These are phyloP conservation scores for Trichoderma cornu-damae DNA, from an alignment of 2,329 filamentous ascomycete species.

Conservation along the genomic window DNA sequence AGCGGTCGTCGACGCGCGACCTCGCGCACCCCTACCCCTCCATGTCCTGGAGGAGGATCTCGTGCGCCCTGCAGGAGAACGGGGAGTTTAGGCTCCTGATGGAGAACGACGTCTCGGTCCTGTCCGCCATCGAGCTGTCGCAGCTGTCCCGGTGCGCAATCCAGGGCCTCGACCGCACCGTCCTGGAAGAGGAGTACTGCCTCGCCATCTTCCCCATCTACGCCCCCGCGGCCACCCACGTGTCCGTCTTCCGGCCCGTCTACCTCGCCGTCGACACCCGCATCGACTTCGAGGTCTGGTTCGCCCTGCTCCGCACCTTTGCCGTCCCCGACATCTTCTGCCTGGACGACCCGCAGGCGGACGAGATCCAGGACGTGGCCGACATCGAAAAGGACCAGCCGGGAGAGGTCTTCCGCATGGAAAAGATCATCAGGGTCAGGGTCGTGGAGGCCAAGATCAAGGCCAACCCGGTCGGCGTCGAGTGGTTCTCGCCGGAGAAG, in stretches of 20 bases:
- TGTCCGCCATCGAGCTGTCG: constrained; percentile 80
- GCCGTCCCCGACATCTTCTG: constrained; percentile 88
- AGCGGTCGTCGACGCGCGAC: constrained; percentile 54
- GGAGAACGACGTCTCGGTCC: constrained; percentile 73
- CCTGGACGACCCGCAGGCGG: constrained; percentile 41
- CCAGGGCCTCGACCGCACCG: constrained; percentile 83
- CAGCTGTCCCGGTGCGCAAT: constrained; percentile 86
- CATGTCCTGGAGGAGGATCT: constrained; percentile 79
- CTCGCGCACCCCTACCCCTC: constrained; percentile 45
- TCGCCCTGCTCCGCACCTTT: constrained; percentile 84
- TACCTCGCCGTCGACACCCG: constrained; percentile 83
- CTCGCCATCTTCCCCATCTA: constrained; percentile 96
- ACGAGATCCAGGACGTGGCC: constrained; percentile 40
- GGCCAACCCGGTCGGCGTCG: constrained; percentile 27
- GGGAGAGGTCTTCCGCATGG: constrained; percentile 54
- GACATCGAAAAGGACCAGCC: constrained; percentile 37
- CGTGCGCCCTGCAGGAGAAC: constrained; percentile 90
- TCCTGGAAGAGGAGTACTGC: constrained; percentile 88
- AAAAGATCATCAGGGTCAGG: constrained; percentile 55
- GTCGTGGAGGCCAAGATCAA: constrained; percentile 60
- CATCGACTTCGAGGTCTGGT: constrained; percentile 95
- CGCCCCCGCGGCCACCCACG: constrained; percentile 63
- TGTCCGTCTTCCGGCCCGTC: constrained; percentile 78
- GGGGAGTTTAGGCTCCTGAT: constrained; percentile 88
- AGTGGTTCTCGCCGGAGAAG: constrained; percentile 24